Evolutionary conservation across 2,329 filamentous ascomycete species (phyloP).

Genomic region (Aspergillus fructus): DNA sequence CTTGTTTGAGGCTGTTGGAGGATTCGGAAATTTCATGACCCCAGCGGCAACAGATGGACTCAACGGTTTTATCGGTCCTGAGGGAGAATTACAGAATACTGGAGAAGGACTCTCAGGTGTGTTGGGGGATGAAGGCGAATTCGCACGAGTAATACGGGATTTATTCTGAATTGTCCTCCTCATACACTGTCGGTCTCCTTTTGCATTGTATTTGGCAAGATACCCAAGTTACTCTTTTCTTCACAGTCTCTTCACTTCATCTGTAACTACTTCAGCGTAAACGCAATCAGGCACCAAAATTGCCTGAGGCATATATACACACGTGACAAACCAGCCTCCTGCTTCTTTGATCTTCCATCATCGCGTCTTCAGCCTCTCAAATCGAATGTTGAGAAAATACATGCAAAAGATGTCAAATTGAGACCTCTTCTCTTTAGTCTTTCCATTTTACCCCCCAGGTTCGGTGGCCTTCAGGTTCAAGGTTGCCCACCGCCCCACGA

Average conservation of each 20-base stretch:
- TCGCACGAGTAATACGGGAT: slow-evolving; percentile 59
- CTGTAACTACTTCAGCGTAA: neutral
- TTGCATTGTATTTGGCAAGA: neutral
- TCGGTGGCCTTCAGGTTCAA: neutral
- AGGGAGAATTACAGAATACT: slow-evolving; percentile 42
- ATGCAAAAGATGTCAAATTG: neutral
- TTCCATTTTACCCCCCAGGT: neutral
- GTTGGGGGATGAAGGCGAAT: slow-evolving; percentile 58
- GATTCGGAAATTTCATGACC: slow-evolving; percentile 45
- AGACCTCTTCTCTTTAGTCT: neutral
- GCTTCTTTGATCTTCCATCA: neutral
- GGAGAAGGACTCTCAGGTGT: slow-evolving; percentile 45
- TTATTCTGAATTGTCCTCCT: slow-evolving; percentile 49
- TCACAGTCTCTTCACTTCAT: neutral
- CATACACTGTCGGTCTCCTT: neutral
- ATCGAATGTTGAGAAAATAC: neutral
- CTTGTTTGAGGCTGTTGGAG: slow-evolving; percentile 63
- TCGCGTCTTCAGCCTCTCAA: neutral
- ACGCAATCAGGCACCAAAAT: neutral
- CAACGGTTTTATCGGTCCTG: slow-evolving; percentile 37
- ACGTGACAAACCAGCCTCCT: slow-evolving; percentile 4
- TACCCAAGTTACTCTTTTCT: slow-evolving; percentile 1
- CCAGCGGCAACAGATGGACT: slow-evolving; percentile 35
- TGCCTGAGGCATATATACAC: neutral
- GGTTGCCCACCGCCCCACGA: slow-evolving; percentile 26